Evolutionary conservation across 352 stramenopile species (phyloP).

Genomic region (Phytopythium vexans): DNA sequence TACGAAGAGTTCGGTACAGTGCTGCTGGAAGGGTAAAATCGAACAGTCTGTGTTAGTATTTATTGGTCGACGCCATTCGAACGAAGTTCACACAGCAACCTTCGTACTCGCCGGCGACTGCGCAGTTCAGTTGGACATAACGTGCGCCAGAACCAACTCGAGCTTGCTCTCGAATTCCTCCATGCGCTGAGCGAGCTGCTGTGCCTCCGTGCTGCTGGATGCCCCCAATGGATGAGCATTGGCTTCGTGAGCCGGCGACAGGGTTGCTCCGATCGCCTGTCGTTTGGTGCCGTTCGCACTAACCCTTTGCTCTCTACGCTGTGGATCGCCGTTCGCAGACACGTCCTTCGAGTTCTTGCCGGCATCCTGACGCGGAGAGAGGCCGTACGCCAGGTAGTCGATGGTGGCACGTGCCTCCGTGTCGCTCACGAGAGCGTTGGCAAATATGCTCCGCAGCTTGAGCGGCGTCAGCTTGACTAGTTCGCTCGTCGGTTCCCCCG

Average conservation of each 20-base stretch:
- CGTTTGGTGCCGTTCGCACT: too few species aligned
- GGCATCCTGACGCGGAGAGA: slow-evolving; percentile 6
- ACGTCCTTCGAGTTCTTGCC: not conserved
- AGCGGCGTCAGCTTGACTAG: slow-evolving; percentile 10
- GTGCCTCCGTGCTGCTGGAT: not conserved
- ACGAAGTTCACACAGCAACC: too few species aligned
- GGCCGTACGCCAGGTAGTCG: slow-evolving; percentile 12
- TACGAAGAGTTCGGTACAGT: too few species aligned
- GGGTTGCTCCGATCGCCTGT: too few species aligned
- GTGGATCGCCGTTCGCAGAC: too few species aligned
- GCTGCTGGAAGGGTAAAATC: too few species aligned
- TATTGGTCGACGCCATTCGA: too few species aligned
- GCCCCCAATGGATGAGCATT: not conserved
- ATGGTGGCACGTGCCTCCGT: slow-evolving; percentile 14
- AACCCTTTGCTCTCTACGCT: too few species aligned
- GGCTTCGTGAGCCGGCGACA: not conserved
- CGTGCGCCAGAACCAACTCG: not conserved
- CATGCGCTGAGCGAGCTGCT: slow-evolving; percentile 1
- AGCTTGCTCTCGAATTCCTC: not conserved
- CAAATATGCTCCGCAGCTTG: slow-evolving; percentile 15
- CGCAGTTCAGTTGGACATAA: not conserved
- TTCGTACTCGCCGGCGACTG: too few species aligned
- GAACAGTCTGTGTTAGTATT: too few species aligned
- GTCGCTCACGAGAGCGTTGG: slow-evolving; percentile 11
- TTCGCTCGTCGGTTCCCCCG: slow-evolving; percentile 4